Percentiles rank a stretch among this genome's conserved stretches.
Conservation (phyloP, 2,329 filamentous ascomycete genomes). For the Ophiocordyceps robertsii region DNA sequence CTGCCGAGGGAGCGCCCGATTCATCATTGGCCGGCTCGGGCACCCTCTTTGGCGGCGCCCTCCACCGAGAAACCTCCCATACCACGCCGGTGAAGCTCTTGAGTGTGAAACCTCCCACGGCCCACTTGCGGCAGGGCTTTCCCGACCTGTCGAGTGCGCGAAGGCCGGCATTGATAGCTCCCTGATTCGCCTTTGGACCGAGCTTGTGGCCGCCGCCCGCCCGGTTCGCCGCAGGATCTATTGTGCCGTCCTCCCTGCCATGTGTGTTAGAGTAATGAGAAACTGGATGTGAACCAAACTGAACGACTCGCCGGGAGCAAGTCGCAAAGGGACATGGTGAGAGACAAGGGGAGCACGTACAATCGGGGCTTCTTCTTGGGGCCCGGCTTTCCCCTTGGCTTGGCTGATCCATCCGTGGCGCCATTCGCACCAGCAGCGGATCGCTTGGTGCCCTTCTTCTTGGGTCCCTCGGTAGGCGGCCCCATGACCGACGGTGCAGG, state of each 20-base stretch:
- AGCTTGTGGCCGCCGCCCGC: conserved; percentile 60
- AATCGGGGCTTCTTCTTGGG: conserved; percentile 93
- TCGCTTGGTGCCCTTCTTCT: conserved; percentile 66
- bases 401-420: conserved; percentile 47
- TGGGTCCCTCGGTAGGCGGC: conserved; percentile 45
- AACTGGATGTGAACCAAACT: too few species aligned
- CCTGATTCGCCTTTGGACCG: conserved; percentile 90
- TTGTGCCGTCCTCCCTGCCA: conserved; percentile 46
- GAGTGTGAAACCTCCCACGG: conserved; percentile 65
- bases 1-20: conserved; percentile 30
- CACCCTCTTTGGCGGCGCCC: conserved; percentile 49
- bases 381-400: conserved; percentile 73
- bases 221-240: conserved; percentile 40
- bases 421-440: conserved; percentile 39
- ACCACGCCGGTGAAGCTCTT: conserved; percentile 85
- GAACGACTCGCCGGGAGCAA: background rate
- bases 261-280: conserved; percentile 14
- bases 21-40: conserved; percentile 32
- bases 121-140: conserved; percentile 86
- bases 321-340: conserved; percentile 1
- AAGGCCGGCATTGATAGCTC: conserved; percentile 92
- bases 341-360: conserved; percentile 43
- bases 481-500: conserved; percentile 44
- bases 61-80: conserved; percentile 78
- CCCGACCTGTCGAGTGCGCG: conserved; percentile 87